A percentile compares a stretch with the other conserved stretches of the same genome.
phyloP scores from a whole-genome alignment of 768 basidiomycete species.

The Termitomyces bulborhizus region DNA sequence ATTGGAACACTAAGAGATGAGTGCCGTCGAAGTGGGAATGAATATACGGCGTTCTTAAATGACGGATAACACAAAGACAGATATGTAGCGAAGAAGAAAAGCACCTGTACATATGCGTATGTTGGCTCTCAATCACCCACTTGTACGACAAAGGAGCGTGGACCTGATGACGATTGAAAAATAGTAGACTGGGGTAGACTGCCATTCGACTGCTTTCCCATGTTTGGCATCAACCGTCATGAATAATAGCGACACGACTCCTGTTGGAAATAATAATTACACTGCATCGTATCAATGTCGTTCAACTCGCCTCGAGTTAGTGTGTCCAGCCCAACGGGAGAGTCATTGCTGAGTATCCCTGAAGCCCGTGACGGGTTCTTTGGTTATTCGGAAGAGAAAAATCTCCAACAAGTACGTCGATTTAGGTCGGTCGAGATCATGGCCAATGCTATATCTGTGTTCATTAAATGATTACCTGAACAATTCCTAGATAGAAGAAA shows the following conservation, averaged over 20 bases:
- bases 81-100: too few relatives aligned
- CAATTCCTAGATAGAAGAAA: slow-evolving; percentile 61
- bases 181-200: too few relatives aligned
- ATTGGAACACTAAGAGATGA: too few relatives aligned
- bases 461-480: neutral
- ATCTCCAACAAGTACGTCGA: slow-evolving; percentile 58
- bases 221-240: neutral
- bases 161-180: too few relatives aligned
- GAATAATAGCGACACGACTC: neutral
- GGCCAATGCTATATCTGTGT: neutral
- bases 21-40: too few relatives aligned
- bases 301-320: neutral
- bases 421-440: neutral
- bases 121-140: too few relatives aligned
- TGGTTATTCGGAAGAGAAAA: slow-evolving; percentile 76
- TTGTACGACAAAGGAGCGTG: too few relatives aligned
- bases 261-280: too few relatives aligned
- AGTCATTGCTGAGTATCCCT: slow-evolving; percentile 26
- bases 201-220: too few relatives aligned
- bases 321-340: neutral
- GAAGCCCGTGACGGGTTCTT: slow-evolving; percentile 71
- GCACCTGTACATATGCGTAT: too few relatives aligned
- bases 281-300: neutral
- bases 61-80: too few relatives aligned
- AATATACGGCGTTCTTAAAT: too few relatives aligned